Percentiles rank a stretch among this genome's conserved stretches.
These are phyloP conservation scores for Penicillium aurantiogriseum DNA, from an alignment of 2,329 filamentous ascomycete genomes.

Conservation along the genomic window DNA sequence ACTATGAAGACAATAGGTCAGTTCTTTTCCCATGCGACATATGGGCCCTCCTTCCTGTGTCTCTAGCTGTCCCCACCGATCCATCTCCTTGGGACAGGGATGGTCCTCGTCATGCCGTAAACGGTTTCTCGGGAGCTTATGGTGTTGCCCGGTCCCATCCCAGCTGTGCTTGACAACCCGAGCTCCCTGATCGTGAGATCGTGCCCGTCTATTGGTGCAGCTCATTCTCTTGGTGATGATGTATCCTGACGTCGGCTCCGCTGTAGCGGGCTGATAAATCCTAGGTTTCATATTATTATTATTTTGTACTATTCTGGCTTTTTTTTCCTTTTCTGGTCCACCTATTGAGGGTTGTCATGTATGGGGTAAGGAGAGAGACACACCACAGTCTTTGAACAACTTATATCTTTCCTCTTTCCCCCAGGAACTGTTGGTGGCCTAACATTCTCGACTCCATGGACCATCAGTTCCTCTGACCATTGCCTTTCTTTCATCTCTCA, in stretches of 20 bases:
- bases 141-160: conserved; percentile 25
- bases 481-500: conserved; percentile 8
- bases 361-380: conserved; percentile 17
- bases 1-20: not conserved
- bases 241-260: conserved; percentile 23
- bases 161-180: conserved; percentile 28
- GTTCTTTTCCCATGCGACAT: not conserved
- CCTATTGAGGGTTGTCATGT: conserved; percentile 12
- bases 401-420: conserved; percentile 8
- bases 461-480: conserved; percentile 2
- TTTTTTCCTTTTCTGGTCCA: conserved; percentile 9
- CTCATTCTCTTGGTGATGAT: conserved; percentile 31
- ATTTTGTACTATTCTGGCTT: not conserved
- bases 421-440: not conserved
- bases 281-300: not conserved
- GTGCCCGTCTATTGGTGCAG: conserved; percentile 32
- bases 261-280: conserved; percentile 18
- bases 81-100: conserved; percentile 15
- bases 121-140: conserved; percentile 25
- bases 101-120: conserved; percentile 16
- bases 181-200: conserved; percentile 22
- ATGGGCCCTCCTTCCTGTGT: not conserved
- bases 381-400: conserved; percentile 1
- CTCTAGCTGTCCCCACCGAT: conserved; percentile 3
- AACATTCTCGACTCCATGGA: conserved; percentile 5